Evolutionary conservation across 140 eudicot species (phyloP), one percentile per base, ranked within the genome.

Genomic region (Stevia rebaudiana): DNA sequence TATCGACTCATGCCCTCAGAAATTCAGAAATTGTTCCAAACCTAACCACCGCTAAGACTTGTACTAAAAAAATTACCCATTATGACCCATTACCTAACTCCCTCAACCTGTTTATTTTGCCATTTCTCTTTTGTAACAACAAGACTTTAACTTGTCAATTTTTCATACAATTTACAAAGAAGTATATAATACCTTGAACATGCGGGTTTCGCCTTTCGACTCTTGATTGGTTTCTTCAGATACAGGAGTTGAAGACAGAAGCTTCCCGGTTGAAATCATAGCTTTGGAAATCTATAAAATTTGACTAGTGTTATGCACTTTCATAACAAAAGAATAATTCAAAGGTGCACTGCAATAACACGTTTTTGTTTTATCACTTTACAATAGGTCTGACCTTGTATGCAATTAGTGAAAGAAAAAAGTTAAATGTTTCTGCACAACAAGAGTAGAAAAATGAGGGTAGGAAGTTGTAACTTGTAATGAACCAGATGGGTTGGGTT

Each of bases 271-370:
- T 43, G 78, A 63, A 64, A 76, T 83, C 98, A 92, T 85, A 28
- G 84, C 81, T 79, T 87, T 80, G 33, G 98, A 88, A 81, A 92
- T 88, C 96, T 92, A 80, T 67, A 73, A 67, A 67, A 67, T 55
- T 24, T 22, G 22, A 55, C 40, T 13, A 52, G 39, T 2, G 37
- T 11, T 52, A 24, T 24, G 60, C 60, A 24, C 37, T 28, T 24
- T 6, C 4, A 52, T 52, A 24, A 24, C 11, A 52, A 23, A 52
- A 52, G 19, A 11, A 51, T 51, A 11, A 12, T 51, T 23, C 16
- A 51, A 51, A n/a, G 16, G 19, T 50, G 33, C 33, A 23, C 17
- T 51, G 11, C 8, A 51, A 23, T 4, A 11, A 22, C 22, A 51
- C 3, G 11, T 51, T 23, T 5, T 51, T 30, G 12, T 51, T 51